Conservation (phyloP, 1,139 yeast species). For the Pichia sp. region DNA sequence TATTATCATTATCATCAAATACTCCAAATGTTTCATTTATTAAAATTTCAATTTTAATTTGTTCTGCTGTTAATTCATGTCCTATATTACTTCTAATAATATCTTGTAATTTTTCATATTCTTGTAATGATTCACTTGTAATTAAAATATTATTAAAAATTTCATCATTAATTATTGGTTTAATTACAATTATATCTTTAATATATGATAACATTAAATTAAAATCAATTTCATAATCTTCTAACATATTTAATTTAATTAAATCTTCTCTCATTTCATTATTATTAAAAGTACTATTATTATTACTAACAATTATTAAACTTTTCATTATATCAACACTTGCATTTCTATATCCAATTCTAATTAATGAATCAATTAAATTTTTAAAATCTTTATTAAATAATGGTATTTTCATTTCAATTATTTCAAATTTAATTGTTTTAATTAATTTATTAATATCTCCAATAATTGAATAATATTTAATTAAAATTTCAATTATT, state of each 20-base stretch:
- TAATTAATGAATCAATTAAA: slow-evolving; percentile 16
- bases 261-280: neutral
- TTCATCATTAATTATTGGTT: slow-evolving; percentile 17
- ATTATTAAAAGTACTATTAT: slow-evolving; percentile 9
- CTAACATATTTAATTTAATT: slow-evolving; percentile 4
- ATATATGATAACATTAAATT: slow-evolving; percentile 16
- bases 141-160: slow-evolving; percentile 16
- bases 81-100: neutral
- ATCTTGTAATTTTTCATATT: slow-evolving; percentile 7
- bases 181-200: slow-evolving; percentile 17
- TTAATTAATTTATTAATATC: slow-evolving; percentile 18
- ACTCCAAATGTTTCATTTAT: neutral
- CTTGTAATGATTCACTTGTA: slow-evolving; percentile 7
- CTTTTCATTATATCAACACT: slow-evolving; percentile 22
- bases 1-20: no score
- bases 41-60: slow-evolving; percentile 1
- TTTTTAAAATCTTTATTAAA: slow-evolving; percentile 16
- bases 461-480: slow-evolving; percentile 11
- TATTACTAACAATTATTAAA: slow-evolving; percentile 8
- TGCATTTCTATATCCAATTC: slow-evolving; percentile 13
- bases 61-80: neutral
- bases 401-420: slow-evolving; percentile 13
- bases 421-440: slow-evolving; percentile 17
- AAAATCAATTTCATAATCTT: slow-evolving; percentile 18
- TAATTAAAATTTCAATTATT: slow-evolving; percentile 17